phyloP scores from a whole-genome alignment of 345 rosid genomes.

The Ceriops zippeliana region DNA sequence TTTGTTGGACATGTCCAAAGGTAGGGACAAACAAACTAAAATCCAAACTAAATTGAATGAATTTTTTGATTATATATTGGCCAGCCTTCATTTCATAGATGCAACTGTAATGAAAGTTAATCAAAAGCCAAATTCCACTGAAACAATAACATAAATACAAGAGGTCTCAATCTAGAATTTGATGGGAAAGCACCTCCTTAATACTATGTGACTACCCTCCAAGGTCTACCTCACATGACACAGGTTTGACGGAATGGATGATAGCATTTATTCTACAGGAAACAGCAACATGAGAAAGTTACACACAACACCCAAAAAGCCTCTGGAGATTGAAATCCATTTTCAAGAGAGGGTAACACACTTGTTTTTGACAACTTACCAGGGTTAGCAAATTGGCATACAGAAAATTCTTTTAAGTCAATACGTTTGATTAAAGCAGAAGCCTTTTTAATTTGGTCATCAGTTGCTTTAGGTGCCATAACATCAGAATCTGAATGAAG shows the following conservation, averaged over 20 bases:
- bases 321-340: not conserved
- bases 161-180: no score
- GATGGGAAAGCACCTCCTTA: no score
- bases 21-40: not conserved
- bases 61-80: not conserved
- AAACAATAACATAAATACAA: no score
- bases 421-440: slow-evolving; percentile 69
- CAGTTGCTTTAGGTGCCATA: slow-evolving; percentile 56
- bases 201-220: not conserved
- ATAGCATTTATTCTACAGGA: not conserved
- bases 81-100: no score
- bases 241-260: not conserved
- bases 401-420: slow-evolving; percentile 70
- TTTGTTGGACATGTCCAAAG: no score
- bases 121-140: no score
- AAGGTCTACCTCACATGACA: not conserved
- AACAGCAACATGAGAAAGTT: not conserved
- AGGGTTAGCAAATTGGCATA: slow-evolving; percentile 78
- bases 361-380: slow-evolving; percentile 36
- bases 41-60: not conserved
- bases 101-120: no score
- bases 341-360: no score
- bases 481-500: slow-evolving; percentile 37
- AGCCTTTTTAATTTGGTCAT: slow-evolving; percentile 74
- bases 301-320: not conserved